These are phyloP conservation scores for Pleurotus djamor DNA, from an alignment of 768 basidiomycete genomes.

Conservation along the genomic window DNA sequence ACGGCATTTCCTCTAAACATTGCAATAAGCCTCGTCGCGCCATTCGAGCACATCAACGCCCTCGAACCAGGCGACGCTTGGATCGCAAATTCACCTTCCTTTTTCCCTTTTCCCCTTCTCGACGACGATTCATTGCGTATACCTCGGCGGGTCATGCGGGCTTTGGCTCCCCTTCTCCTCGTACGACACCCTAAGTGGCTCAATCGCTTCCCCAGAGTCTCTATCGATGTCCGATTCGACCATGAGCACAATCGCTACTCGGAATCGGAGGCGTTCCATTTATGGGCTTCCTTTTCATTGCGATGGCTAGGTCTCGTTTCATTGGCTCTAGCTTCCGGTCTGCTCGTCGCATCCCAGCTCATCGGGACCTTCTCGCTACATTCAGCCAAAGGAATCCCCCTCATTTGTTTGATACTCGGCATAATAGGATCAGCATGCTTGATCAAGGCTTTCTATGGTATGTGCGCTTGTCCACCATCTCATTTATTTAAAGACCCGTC, in stretches of 20 bases:
- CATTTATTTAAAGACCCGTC: neutral
- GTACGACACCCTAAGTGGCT: conserved; percentile 1
- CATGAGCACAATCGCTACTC: conserved; percentile 9
- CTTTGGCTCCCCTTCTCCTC: neutral
- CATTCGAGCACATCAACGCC: conserved; percentile 7
- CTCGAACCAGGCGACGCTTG: conserved; percentile 10
- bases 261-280: neutral
- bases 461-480: neutral
- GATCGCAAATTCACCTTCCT: conserved; percentile 6
- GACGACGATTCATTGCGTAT: neutral
- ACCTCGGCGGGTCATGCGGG: neutral
- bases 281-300: neutral
- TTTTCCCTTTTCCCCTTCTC: neutral
- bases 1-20: conserved; percentile 11
- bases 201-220: conserved; percentile 4
- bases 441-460: neutral
- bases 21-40: conserved; percentile 6
- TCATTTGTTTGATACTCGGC: neutral
- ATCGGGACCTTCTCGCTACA: neutral
- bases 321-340: neutral
- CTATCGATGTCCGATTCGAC: conserved; percentile 10
- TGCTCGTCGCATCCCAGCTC: neutral
- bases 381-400: neutral
- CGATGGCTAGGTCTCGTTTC: conserved; percentile 5
- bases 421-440: neutral